A percentile compares a stretch with the other conserved stretches of the same genome.
These are phyloP conservation scores for Neofusicoccum umdonicola DNA, from an alignment of 2,329 filamentous ascomycete species.

Conservation along the genomic window DNA sequence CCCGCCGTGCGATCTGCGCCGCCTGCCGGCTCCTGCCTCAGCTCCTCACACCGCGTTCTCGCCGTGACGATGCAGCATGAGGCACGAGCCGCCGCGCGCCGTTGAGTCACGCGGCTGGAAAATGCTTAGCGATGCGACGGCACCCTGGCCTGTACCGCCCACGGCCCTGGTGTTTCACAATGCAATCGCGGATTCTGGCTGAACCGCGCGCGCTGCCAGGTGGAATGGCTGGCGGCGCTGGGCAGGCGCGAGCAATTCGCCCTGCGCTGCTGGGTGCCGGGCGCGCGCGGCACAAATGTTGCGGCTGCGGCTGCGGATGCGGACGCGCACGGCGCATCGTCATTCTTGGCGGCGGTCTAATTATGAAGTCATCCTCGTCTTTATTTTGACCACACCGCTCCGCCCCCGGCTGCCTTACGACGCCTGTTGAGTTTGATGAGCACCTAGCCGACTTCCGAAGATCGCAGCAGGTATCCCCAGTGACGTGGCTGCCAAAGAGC, in stretches of 20 bases:
- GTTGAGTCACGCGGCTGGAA: background rate
- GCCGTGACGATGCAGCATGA: background rate
- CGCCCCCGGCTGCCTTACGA: background rate
- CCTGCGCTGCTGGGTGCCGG: background rate
- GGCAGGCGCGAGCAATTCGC: background rate
- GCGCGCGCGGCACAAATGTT: background rate
- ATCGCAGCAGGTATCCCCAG: background rate
- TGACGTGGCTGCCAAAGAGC: background rate
- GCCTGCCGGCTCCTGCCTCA: background rate
- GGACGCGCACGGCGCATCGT: background rate
- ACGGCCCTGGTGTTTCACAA: background rate
- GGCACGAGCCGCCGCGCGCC: background rate
- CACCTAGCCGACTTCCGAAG: background rate
- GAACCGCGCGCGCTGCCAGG: background rate
- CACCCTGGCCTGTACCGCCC: background rate
- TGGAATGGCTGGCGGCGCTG: background rate
- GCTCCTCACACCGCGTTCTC: background rate
- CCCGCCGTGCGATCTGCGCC: background rate
- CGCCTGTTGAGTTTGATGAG: background rate
- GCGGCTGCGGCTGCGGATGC: background rate
- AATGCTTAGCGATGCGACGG: background rate
- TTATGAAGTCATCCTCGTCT: background rate
- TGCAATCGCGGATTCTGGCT: background rate
- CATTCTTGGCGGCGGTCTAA: background rate
- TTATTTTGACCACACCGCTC: background rate